Percentiles rank a stretch among this genome's conserved stretches.
These are phyloP conservation scores for Penicillium herquei DNA, from an alignment of 495 filamentous ascomycete genomes.

Conservation along the genomic window DNA sequence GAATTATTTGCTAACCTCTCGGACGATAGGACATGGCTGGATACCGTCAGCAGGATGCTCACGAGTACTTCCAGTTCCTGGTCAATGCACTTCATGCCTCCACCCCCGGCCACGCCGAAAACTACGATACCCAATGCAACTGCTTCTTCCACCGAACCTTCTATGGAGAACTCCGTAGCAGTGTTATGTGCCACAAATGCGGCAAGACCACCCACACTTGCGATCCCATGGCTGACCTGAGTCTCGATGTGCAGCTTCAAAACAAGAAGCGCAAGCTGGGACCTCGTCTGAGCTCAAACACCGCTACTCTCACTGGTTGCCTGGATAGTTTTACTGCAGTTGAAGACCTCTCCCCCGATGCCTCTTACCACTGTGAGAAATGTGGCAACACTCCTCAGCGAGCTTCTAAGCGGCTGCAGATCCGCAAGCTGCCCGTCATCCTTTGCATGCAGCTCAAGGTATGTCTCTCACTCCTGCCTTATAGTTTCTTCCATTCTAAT, in stretches of 20 bases:
- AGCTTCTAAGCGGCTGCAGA: conserved; percentile 75
- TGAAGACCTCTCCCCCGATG: conserved; percentile 69
- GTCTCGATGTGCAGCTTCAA: conserved; percentile 67
- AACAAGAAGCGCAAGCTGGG: conserved; percentile 52
- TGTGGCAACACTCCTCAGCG: conserved; percentile 67
- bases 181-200: conserved; percentile 83
- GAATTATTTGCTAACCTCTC: conserved; percentile 31
- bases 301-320: conserved; percentile 68
- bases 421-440: conserved; percentile 78
- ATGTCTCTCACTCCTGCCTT: conserved; percentile 10
- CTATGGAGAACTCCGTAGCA: conserved; percentile 82
- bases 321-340: conserved; percentile 74
- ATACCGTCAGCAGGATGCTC: conserved; percentile 92
- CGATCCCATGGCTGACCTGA: conserved; percentile 85
- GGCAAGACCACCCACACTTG: conserved; percentile 71
- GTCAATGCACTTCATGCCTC: conserved; percentile 74
- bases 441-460: conserved; percentile 93
- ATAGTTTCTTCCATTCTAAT: neutral
- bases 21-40: conserved; percentile 70
- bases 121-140: conserved; percentile 63
- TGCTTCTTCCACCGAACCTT: conserved; percentile 90
- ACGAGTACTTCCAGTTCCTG: conserved; percentile 93
- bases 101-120: conserved; percentile 38
- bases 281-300: conserved; percentile 28
- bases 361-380: conserved; percentile 70